These are phyloP conservation scores for Aspergillus costaricaensis DNA, from an alignment of 2,329 filamentous ascomycete genomes.

Conservation along the genomic window DNA sequence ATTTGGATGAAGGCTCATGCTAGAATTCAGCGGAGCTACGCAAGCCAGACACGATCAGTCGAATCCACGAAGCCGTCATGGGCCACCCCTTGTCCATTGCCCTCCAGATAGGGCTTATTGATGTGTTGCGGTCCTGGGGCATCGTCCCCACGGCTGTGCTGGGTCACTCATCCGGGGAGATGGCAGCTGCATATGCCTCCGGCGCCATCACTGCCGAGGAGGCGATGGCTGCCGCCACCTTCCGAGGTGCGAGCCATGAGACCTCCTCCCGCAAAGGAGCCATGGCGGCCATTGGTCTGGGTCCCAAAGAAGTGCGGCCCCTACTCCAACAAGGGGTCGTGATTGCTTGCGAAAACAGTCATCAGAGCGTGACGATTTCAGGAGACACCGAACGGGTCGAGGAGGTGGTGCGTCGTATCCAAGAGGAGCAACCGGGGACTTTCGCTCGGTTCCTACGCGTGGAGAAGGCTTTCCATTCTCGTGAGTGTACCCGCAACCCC, in stretches of 20 bases:
- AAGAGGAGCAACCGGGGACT: not conserved
- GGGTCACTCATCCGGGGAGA: constrained; percentile 31
- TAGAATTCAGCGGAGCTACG: not conserved
- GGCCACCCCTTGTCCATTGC: constrained; percentile 21
- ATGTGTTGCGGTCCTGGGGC: constrained; percentile 22
- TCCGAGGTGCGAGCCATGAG: not conserved
- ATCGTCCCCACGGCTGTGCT: constrained; percentile 22
- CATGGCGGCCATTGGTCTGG: not conserved
- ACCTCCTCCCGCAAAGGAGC: not conserved
- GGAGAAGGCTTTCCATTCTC: constrained; percentile 7
- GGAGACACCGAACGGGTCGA: not conserved
- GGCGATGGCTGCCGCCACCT: constrained; percentile 4
- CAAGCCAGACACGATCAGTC: constrained; percentile 2
- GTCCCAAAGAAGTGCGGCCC: not conserved
- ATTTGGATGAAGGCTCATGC: not conserved
- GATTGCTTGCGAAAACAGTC: constrained; percentile 6
- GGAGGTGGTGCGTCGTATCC: not conserved
- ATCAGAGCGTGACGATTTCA: constrained; percentile 1
- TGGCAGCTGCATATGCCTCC: constrained; percentile 25
- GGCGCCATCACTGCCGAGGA: constrained; percentile 18
- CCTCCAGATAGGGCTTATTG: constrained; percentile 31
- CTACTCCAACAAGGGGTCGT: not conserved
- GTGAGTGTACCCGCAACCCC: not conserved
- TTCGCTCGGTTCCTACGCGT: not conserved
- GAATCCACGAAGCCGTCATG: constrained; percentile 1